Evolutionary conservation across 768 basidiomycete genomes (phyloP), one percentile per base, ranked within the genome.

Genomic region (Podaxis sp.): DNA sequence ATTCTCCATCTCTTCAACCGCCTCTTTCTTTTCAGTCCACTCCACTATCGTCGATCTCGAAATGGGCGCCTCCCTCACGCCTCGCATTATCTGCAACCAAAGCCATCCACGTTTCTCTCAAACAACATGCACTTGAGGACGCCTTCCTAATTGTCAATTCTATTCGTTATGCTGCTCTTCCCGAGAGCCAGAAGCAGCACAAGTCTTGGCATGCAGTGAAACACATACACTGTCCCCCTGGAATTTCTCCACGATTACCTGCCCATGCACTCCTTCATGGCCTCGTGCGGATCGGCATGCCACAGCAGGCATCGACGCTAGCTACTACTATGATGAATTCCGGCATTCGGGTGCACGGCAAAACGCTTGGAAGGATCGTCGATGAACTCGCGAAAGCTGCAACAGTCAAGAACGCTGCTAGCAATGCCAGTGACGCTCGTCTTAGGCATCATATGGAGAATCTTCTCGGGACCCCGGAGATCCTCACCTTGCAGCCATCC

Each of bases 251-350:
- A 2, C 84, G 83, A 21, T 74, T 91, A 2, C 72, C 86, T 16
- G 80, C 83, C 0, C 90, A 92, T 64, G 74, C 78, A 27, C 76
- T 92, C 42, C 64, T 92, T 9, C 90, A 93, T 53, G 78, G 80
- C 32, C 76, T 90, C 40, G 67, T 91, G 21, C 84, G 87, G 53
- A 63, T 72, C 5, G 81, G 85, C 2, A 71, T 80, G 55, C 61
- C 73, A 1, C 68, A 76, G 55, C 78, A 81, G 50, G 89, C 87
- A 0, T 75, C 77, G 32, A 67, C 69, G 28, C 77, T 84, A 4
- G 77, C 84, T 0, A 71, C 80, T 2, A 65, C 74, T 23, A 78
- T 91, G 77, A 82, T 90, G 69, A 67, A 72, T 21, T 72, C 76
- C 5, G 84, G 86, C 4, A 77, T 87, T 11, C 73, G 66, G 14